Conservation (phyloP, 768 basidiomycete species). For the Tylopilus felleus region DNA sequence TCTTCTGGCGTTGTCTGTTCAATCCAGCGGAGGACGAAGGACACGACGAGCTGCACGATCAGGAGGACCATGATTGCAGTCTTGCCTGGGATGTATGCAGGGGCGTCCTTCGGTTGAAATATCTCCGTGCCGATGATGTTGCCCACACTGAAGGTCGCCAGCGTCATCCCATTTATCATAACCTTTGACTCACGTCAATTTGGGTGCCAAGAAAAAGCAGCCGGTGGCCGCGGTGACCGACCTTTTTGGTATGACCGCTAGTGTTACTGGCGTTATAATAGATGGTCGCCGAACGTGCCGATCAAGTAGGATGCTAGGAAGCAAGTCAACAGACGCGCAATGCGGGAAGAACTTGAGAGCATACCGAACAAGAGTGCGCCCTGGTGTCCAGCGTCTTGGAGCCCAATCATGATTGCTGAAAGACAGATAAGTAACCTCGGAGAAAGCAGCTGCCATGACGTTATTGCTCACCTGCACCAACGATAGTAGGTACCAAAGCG, state of each 20-base stretch:
- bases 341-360: not conserved
- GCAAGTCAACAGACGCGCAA: not conserved
- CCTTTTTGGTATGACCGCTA: slow-evolving; percentile 64
- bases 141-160: slow-evolving; percentile 51
- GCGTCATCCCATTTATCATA: slow-evolving; percentile 56
- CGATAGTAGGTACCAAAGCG: slow-evolving; percentile 55
- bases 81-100: slow-evolving; percentile 64
- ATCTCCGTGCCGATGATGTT: slow-evolving; percentile 65
- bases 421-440: not conserved
- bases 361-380: slow-evolving; percentile 55
- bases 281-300: slow-evolving; percentile 57
- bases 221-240: slow-evolving; percentile 3
- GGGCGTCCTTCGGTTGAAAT: slow-evolving; percentile 59
- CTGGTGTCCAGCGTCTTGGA: slow-evolving; percentile 47
- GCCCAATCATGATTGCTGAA: slow-evolving; percentile 50
- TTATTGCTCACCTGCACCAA: slow-evolving; percentile 43
- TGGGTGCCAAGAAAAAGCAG: not conserved
- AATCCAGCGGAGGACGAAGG: slow-evolving; percentile 51
- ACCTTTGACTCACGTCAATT: slow-evolving; percentile 29
- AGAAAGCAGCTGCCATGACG: not conserved
- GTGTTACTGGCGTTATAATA: slow-evolving; percentile 67
- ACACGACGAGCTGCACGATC: slow-evolving; percentile 47
- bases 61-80: slow-evolving; percentile 61
- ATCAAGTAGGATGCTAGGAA: slow-evolving; percentile 46
- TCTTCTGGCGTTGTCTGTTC: slow-evolving; percentile 43